phyloP scores from a whole-genome alignment of 768 basidiomycete species.

The Russula abietina region DNA sequence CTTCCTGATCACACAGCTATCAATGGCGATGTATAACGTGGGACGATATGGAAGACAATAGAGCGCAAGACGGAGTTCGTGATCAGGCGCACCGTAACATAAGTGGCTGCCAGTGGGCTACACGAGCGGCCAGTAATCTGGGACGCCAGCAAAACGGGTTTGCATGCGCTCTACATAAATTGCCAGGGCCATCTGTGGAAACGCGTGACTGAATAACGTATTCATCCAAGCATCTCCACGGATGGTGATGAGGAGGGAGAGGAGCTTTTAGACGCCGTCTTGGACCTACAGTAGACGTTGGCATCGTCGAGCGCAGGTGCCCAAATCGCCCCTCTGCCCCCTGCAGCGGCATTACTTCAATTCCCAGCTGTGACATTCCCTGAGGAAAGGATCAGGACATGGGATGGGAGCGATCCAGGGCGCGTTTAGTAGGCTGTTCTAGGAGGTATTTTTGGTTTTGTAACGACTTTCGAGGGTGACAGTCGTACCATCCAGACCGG shows the following conservation, averaged over 20 bases:
- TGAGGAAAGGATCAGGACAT: slow-evolving; percentile 1
- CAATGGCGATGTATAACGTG: too few relatives aligned
- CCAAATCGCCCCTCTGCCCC: slow-evolving; percentile 25
- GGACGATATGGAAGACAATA: too few relatives aligned
- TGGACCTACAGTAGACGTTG: slow-evolving; percentile 42
- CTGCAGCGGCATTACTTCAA: slow-evolving; percentile 2
- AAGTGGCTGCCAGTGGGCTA: slow-evolving; percentile 3
- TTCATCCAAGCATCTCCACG: background rate
- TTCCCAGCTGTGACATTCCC: slow-evolving; percentile 17
- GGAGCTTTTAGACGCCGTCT: slow-evolving; percentile 32
- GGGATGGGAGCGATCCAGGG: slow-evolving; percentile 5
- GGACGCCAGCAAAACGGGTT: background rate
- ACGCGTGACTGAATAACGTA: too few relatives aligned
- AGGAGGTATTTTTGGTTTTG: background rate
- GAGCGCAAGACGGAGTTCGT: slow-evolving; percentile 7
- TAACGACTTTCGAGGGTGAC: slow-evolving; percentile 9
- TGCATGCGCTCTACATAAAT: background rate
- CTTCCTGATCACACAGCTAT: too few relatives aligned
- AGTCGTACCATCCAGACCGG: slow-evolving; percentile 1
- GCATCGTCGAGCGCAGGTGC: slow-evolving; percentile 39
- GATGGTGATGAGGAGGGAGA: slow-evolving; percentile 14
- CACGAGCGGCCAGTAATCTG: background rate
- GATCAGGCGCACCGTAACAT: slow-evolving; percentile 6
- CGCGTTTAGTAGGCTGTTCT: background rate
- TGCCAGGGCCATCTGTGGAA: too few relatives aligned